Percentiles rank a stretch among this genome's conserved stretches.
phyloP scores from a whole-genome alignment of 306 rosid genomes.

The Vigna trinervia region DNA sequence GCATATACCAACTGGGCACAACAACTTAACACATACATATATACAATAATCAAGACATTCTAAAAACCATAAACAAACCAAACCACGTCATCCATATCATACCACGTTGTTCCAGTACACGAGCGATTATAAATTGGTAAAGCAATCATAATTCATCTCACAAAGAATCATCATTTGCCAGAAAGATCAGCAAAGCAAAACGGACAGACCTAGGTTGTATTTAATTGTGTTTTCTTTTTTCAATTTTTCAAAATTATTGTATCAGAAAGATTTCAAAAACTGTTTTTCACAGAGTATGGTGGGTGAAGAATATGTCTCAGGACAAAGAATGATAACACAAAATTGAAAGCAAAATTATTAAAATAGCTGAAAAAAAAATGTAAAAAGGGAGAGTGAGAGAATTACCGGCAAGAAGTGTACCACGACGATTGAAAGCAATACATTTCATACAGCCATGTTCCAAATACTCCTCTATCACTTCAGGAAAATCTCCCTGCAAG shows the following conservation, averaged over 20 bases:
- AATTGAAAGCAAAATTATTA: not conserved
- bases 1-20: not conserved
- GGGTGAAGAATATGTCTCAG: not conserved
- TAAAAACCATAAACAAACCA: not conserved
- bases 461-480: constrained; percentile 92
- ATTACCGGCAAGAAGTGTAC: constrained; percentile 95
- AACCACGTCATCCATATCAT: not conserved
- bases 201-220: not conserved
- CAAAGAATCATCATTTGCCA: not conserved
- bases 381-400: not conserved
- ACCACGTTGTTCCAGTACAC: not conserved
- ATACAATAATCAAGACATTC: not conserved
- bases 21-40: not conserved
- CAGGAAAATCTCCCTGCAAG: constrained; percentile 93
- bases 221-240: not conserved
- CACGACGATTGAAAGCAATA: constrained; percentile 92
- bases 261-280: not conserved
- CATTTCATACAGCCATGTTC: constrained; percentile 94
- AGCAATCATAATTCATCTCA: not conserved
- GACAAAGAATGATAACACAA: not conserved
- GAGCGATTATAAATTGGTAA: not conserved
- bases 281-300: not conserved
- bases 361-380: not conserved
- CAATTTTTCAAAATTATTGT: not conserved
- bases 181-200: not conserved